These are phyloP conservation scores for Kondoa malvinella DNA, from an alignment of 768 basidiomycete species.

Conservation along the genomic window DNA sequence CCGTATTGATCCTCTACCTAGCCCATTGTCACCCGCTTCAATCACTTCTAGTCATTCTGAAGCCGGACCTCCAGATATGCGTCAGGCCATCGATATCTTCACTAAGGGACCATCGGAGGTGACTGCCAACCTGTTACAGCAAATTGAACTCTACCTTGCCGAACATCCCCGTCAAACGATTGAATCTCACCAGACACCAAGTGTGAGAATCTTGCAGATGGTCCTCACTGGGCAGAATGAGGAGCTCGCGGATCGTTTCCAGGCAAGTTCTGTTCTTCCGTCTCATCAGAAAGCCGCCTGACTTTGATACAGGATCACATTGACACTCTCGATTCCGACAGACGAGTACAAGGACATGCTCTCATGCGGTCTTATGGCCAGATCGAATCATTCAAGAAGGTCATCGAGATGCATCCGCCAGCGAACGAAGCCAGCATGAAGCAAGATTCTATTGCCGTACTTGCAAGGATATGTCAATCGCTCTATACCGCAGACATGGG, in stretches of 20 bases:
- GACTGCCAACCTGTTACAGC: constrained; percentile 9
- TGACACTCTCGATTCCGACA: constrained; percentile 11
- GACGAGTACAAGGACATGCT: constrained; percentile 3
- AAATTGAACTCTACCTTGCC: constrained; percentile 12
- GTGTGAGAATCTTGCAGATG: constrained; percentile 5
- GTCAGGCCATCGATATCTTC: constrained; percentile 8
- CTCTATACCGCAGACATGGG: not conserved
- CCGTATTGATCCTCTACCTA: not conserved
- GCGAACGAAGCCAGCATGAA: not conserved
- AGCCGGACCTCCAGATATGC: constrained; percentile 1
- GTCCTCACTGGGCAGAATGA: constrained; percentile 11
- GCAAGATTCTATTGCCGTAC: not conserved
- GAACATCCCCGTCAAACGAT: constrained; percentile 5
- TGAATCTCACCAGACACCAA: constrained; percentile 1
- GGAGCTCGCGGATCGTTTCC: constrained; percentile 4
- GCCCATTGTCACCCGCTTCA: not conserved
- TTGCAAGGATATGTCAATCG: not conserved
- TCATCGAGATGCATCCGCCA: constrained; percentile 12
- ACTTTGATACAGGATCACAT: constrained; percentile 8
- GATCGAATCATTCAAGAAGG: constrained; percentile 15
- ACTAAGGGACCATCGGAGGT: not conserved
- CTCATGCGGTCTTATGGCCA: constrained; percentile 14
- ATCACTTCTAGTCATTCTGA: not conserved
- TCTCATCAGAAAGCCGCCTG: constrained; percentile 1
- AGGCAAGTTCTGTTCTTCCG: constrained; percentile 4